A percentile compares a stretch with the other conserved stretches of the same genome.
These are phyloP conservation scores for Ballota nigra DNA, from an alignment of 257 asterid species.

Conservation along the genomic window DNA sequence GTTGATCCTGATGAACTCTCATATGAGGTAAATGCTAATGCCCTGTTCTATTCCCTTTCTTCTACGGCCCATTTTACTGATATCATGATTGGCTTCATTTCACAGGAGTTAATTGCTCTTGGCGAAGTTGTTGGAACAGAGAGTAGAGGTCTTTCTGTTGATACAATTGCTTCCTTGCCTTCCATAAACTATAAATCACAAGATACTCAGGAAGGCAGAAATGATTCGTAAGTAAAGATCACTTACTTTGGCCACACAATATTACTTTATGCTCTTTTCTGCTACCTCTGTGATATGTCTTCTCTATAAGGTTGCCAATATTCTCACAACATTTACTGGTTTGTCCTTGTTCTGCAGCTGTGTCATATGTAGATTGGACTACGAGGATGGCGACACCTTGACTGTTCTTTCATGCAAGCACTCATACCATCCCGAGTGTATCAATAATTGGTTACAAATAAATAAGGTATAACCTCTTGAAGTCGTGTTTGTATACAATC, in stretches of 20 bases:
- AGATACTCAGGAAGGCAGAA: conserved; percentile 50
- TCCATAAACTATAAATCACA: conserved; percentile 62
- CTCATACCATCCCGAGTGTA: conserved; percentile 78
- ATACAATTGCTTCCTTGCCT: conserved; percentile 78
- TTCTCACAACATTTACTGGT: background rate
- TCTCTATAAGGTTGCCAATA: background rate
- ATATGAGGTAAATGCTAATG: conserved; percentile 62
- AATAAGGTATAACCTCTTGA: conserved; percentile 63
- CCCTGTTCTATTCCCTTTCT: conserved; percentile 2
- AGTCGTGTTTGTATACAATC: background rate
- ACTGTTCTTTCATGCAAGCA: conserved; percentile 87
- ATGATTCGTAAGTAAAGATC: conserved; percentile 71
- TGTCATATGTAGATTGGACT: conserved; percentile 89
- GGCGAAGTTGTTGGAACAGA: conserved; percentile 96
- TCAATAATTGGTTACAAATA: conserved; percentile 76
- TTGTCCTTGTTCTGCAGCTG: conserved; percentile 54
- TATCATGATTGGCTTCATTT: conserved; percentile 21
- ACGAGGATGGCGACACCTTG: conserved; percentile 79
- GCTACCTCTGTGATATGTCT: background rate
- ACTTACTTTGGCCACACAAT: conserved; percentile 18
- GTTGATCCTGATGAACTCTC: conserved; percentile 94
- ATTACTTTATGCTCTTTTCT: background rate
- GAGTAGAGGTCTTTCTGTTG: conserved; percentile 93
- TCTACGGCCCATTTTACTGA: background rate
- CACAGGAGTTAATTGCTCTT: conserved; percentile 86